Conservation (phyloP, 2,329 filamentous ascomycete species). For the Colletotrichum horii region DNA sequence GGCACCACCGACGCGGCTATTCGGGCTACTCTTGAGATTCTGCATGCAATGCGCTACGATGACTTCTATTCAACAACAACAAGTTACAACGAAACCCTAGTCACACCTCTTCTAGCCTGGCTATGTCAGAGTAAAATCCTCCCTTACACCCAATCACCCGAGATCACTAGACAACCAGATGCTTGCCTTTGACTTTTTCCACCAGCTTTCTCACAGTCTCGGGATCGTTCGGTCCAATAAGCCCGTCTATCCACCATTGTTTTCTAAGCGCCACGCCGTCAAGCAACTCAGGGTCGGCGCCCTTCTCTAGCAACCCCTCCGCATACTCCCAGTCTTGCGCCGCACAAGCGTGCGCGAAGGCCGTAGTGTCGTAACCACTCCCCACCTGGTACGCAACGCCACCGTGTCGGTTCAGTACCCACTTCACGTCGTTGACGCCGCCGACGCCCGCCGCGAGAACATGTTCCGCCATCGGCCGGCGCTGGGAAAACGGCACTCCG, state of each 20-base stretch:
- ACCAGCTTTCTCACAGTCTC: not conserved
- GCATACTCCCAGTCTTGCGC: not conserved
- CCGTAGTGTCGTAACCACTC: not conserved
- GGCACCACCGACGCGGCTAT: accelerated
- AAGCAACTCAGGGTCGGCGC: not conserved
- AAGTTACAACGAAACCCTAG: not conserved
- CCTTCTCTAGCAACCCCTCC: not conserved
- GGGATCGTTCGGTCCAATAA: not conserved
- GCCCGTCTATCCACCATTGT: not conserved
- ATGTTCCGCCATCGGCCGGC: not conserved
- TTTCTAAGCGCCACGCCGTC: not conserved
- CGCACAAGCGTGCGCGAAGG: not conserved
- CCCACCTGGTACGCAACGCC: not conserved
- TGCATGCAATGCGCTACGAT: not conserved
- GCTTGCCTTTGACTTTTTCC: not conserved
- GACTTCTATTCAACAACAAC: not conserved
- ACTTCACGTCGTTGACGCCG: not conserved
- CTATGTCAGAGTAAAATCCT: not conserved
- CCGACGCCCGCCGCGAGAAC: not conserved
- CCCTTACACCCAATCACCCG: not conserved
- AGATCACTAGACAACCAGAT: not conserved
- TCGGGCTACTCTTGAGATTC: accelerated
- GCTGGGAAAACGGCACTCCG: not conserved
- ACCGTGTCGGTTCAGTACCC: not conserved
- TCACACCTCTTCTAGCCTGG: not conserved